A percentile compares a stretch with the other conserved stretches of the same genome.
phyloP scores from a whole-genome alignment of 1,284 basidiomycete species.

The Malassezia caprae region DNA sequence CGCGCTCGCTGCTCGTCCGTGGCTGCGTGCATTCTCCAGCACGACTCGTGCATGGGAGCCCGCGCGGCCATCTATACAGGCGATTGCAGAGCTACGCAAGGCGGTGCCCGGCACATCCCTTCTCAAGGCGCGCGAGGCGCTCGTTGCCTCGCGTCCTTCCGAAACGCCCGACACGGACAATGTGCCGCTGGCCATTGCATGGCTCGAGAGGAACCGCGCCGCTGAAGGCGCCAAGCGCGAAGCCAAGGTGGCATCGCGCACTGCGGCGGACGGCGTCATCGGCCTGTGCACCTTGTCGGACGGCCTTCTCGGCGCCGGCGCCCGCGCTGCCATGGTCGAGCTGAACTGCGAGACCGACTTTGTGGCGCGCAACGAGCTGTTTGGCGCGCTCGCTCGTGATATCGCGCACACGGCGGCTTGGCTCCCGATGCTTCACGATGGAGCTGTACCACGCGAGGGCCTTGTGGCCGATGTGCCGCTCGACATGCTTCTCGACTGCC shows the following conservation, averaged over 20 bases:
- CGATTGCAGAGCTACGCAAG: conserved; percentile 77
- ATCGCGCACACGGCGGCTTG: conserved; percentile 80
- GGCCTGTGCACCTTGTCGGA: conserved; percentile 63
- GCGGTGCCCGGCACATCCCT: conserved; percentile 63
- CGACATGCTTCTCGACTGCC: conserved; percentile 44
- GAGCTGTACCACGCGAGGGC: background rate
- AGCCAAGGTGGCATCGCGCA: conserved; percentile 66
- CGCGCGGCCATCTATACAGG: conserved; percentile 54
- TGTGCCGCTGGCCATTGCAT: conserved; percentile 63
- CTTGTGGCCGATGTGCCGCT: conserved; percentile 21
- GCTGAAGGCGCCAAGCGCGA: conserved; percentile 67
- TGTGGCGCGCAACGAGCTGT: conserved; percentile 76
- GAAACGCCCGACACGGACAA: conserved; percentile 56
- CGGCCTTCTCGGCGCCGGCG: conserved; percentile 47
- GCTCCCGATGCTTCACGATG: conserved; percentile 54
- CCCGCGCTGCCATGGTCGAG: conserved; percentile 74
- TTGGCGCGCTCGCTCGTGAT: conserved; percentile 64
- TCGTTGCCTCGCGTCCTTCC: conserved; percentile 54
- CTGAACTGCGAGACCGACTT: conserved; percentile 96
- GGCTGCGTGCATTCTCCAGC: background rate
- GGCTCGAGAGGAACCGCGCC: conserved; percentile 67
- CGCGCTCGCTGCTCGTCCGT: background rate
- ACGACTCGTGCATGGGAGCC: background rate
- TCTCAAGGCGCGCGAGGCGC: conserved; percentile 77
- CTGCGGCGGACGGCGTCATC: conserved; percentile 68